Evolutionary conservation across 306 rosid genomes (phyloP).

Genomic region (Cucurbita argyrosperma): DNA sequence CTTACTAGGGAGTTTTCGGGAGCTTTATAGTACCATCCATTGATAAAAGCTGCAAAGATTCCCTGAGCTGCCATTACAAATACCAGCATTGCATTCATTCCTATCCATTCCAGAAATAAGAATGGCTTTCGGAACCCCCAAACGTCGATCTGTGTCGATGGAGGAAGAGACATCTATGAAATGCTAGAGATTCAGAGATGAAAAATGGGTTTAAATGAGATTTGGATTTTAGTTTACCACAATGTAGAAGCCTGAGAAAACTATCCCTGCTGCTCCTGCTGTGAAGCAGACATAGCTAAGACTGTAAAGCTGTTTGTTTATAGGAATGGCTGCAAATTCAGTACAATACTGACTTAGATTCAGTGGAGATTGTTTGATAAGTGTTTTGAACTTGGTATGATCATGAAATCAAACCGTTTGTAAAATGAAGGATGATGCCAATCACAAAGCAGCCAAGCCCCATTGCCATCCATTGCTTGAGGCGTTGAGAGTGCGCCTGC

Average conservation of each 20-base stretch:
- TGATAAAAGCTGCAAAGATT: conserved; percentile 74
- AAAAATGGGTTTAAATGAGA: neutral
- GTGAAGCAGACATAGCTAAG: conserved; percentile 87
- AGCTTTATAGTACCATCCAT: conserved; percentile 63
- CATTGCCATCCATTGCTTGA: conserved; percentile 70
- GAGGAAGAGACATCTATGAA: neutral
- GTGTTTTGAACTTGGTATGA: neutral
- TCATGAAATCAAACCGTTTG: conserved; percentile 34
- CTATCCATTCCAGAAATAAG: conserved; percentile 79
- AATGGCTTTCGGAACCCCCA: conserved; percentile 64
- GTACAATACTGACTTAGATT: neutral
- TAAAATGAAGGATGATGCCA: conserved; percentile 65
- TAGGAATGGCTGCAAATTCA: conserved; percentile 55
- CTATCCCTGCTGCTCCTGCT: conserved; percentile 68
- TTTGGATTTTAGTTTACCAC: conserved; percentile 25
- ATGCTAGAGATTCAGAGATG: neutral
- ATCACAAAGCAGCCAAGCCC: conserved; percentile 40
- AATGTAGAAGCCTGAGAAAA: conserved; percentile 61
- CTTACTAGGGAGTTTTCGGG: conserved; percentile 40
- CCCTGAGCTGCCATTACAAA: conserved; percentile 83
- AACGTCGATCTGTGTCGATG: conserved; percentile 48
- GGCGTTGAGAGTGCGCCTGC: conserved; percentile 65
- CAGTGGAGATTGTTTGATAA: neutral
- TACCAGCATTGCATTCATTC: conserved; percentile 90
- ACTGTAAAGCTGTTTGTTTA: conserved; percentile 83